Conservation (phyloP, 495 filamentous ascomycete genomes). For the Neurospora sp. region DNA sequence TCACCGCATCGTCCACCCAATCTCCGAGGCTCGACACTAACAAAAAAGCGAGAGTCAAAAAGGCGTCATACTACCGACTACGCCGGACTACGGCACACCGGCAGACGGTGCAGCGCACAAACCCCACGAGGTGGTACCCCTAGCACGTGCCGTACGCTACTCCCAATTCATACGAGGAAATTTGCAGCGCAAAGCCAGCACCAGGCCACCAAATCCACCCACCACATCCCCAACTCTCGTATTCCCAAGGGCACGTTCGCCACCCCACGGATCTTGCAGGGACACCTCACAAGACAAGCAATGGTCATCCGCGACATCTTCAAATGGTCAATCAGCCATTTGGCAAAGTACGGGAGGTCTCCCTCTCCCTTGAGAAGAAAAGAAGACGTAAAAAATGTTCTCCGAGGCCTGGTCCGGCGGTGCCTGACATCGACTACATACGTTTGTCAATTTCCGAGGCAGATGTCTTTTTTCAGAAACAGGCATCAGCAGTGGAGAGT, state of each 20-base stretch:
- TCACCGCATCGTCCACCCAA: neutral
- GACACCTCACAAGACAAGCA: neutral
- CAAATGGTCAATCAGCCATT: neutral
- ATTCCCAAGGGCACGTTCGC: neutral
- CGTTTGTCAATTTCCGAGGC: neutral
- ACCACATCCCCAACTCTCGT: neutral
- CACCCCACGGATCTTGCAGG: neutral
- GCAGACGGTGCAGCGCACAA: neutral
- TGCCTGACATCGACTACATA: neutral
- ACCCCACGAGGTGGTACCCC: neutral
- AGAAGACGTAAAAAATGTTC: neutral
- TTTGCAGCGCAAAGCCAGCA: neutral
- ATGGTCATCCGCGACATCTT: neutral
- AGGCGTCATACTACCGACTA: neutral
- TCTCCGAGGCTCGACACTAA: neutral
- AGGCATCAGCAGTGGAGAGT: neutral
- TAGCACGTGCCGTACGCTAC: neutral
- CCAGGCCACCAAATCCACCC: neutral
- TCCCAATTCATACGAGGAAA: neutral
- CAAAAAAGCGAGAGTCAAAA: neutral
- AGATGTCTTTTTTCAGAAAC: neutral
- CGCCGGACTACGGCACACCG: neutral
- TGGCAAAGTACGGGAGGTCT: neutral
- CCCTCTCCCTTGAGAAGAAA: neutral
- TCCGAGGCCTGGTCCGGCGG: neutral